A percentile compares a stretch with the other conserved stretches of the same genome.
These are phyloP conservation scores for Knoxia roxburghii DNA, from an alignment of 257 asterid species.

Conservation along the genomic window DNA sequence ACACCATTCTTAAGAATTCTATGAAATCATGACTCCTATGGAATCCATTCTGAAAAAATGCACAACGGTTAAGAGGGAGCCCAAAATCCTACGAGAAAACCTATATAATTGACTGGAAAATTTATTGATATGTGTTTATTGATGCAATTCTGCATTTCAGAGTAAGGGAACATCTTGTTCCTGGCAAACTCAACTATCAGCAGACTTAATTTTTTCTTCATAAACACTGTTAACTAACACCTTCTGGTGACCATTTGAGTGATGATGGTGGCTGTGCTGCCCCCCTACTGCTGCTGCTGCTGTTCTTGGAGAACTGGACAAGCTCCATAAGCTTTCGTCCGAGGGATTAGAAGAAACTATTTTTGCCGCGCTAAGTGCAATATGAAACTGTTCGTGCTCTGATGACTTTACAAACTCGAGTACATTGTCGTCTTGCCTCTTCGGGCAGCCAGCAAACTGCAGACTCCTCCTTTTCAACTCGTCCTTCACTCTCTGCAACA, in stretches of 20 bases:
- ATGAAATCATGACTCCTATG: too few relatives aligned
- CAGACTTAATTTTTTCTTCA: constrained; percentile 42
- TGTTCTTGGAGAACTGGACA: constrained; percentile 34
- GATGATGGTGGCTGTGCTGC: constrained; percentile 25
- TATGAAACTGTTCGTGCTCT: constrained; percentile 54
- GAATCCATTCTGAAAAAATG: too few relatives aligned
- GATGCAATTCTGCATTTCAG: too few relatives aligned
- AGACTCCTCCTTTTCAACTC: constrained; percentile 48
- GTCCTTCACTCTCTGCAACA: constrained; percentile 59
- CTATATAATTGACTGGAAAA: neutral
- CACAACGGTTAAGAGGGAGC: neutral
- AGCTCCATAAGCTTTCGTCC: constrained; percentile 33
- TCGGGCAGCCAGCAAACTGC: constrained; percentile 21
- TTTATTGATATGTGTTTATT: neutral
- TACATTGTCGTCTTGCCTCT: constrained; percentile 25
- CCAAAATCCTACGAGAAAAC: neutral
- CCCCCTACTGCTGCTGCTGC: too few relatives aligned
- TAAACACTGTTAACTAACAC: constrained; percentile 25
- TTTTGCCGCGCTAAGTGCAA: constrained; percentile 45
- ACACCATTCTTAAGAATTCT: too few relatives aligned
- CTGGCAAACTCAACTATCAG: constrained; percentile 25
- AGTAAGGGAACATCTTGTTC: neutral
- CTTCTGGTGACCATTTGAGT: constrained; percentile 31
- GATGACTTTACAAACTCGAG: constrained; percentile 40
- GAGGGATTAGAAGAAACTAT: constrained; percentile 17